Base-by-base conservation (phyloP, 2,329 filamentous ascomycete species). In the Lecanoromycetidae sp. region DNA sequence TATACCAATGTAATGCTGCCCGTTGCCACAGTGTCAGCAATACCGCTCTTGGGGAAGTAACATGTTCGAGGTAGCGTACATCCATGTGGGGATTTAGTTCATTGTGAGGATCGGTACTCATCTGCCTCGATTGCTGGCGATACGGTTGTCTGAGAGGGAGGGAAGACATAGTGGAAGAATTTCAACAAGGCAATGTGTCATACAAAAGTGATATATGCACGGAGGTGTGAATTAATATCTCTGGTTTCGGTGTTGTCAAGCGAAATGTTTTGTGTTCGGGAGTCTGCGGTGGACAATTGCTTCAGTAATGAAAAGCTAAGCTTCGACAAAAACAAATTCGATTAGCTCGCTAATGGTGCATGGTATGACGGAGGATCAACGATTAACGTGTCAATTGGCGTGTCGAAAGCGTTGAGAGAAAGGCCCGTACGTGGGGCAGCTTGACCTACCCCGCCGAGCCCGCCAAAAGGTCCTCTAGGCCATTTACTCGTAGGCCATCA, bases 1-100 rank as follows among this genome's bases (percentile, higher is more conserved):
- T 57, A 98, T 86, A 52, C 90, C 41, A 23, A 52, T 29, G 32
- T 52, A 52, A 30, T 52, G 49, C 22, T 52, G n/a, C n/a, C n/a
- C n/a, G n/a, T n/a, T n/a, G n/a, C n/a, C n/a, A n/a, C 23, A 8
- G 23, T 12, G 36, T 39, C 36, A 39, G 36, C 36, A 39, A 17
- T 3, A 5, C n/a, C 13, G n/a, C n/a, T n/a, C n/a, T n/a, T n/a
- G n/a, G n/a, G n/a, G n/a, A n/a, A n/a, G 27, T n/a, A 30, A 26
- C 23, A 39, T n/a, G 13, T n/a, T n/a, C n/a, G 1, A 34, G 20
- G 36, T 19, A 4, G n/a, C 26, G 30, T 39, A 39, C 36, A n/a
- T 39, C 36, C 36, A 44, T 52, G 15, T 52, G 46, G 27, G 47
- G 46, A 22, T 52, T 50, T n/a, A 54, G 25, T 35, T 54, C 52